phyloP scores from a whole-genome alignment of 768 basidiomycete species.

The Serendipita vermifera region DNA sequence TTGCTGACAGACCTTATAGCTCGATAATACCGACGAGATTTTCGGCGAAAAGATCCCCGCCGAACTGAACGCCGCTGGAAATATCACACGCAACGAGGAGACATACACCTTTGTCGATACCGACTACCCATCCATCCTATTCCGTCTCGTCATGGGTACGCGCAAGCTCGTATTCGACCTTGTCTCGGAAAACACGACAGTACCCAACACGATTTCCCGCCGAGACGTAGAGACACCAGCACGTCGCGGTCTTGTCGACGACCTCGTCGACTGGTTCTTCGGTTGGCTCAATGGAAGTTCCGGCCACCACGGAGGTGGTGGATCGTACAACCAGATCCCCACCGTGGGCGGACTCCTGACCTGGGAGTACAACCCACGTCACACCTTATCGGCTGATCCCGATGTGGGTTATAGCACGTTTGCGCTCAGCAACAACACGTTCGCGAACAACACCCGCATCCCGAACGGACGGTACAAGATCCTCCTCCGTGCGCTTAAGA shows the following conservation, averaged over 20 bases:
- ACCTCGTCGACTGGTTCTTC: neutral
- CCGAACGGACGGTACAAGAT: constrained; percentile 24
- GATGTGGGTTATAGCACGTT: constrained; percentile 5
- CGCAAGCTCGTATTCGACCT: constrained; percentile 9
- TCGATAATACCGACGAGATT: constrained; percentile 20
- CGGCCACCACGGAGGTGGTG: constrained; percentile 5
- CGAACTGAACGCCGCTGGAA: constrained; percentile 14
- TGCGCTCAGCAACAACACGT: constrained; percentile 13
- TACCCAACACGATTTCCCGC: neutral
- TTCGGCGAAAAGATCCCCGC: constrained; percentile 19
- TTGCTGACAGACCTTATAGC: neutral
- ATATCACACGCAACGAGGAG: constrained; percentile 16
- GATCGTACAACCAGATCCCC: neutral
- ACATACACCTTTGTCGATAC: constrained; percentile 18
- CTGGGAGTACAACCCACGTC: constrained; percentile 4
- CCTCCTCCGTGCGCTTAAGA: constrained; percentile 15
- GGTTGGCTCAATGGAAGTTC: constrained; percentile 5
- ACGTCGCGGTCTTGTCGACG: neutral
- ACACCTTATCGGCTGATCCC: neutral
- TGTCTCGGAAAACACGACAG: neutral
- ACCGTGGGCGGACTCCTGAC: neutral
- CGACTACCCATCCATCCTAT: constrained; percentile 21
- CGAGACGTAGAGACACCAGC: neutral
- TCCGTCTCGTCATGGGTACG: constrained; percentile 15
- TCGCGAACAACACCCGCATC: constrained; percentile 22